phyloP scores from a whole-genome alignment of 345 rosid genomes.

The Pelargonium nanum region DNA sequence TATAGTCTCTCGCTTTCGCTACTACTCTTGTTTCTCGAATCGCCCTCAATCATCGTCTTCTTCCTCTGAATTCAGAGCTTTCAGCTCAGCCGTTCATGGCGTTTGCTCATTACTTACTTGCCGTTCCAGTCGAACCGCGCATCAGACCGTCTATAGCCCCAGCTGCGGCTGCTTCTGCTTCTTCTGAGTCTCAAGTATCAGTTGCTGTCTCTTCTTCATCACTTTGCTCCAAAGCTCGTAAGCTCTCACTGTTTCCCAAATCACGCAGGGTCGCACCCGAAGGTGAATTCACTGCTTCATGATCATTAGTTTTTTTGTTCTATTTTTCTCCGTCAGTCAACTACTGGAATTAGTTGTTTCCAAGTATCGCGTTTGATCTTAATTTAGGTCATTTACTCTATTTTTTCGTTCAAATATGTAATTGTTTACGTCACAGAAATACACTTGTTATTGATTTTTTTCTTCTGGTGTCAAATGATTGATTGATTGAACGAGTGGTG shows the following conservation, averaged over 20 bases:
- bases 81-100: slow-evolving; percentile 32
- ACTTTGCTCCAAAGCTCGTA: slow-evolving; percentile 22
- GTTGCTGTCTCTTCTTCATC: slow-evolving; percentile 17
- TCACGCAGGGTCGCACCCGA: slow-evolving; percentile 18
- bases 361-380: no score
- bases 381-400: no score
- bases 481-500: no score
- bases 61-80: neutral
- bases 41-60: neutral
- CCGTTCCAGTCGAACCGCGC: slow-evolving; percentile 32
- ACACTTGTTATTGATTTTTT: no score
- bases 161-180: slow-evolving; percentile 10
- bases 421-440: no score
- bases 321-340: no score
- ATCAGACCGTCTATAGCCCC: slow-evolving; percentile 17
- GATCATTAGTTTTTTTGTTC: no score
- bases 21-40: slow-evolving; percentile 4
- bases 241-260: slow-evolving; percentile 22
- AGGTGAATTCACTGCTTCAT: slow-evolving; percentile 19
- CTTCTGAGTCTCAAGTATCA: slow-evolving; percentile 10
- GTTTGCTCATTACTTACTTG: slow-evolving; percentile 38
- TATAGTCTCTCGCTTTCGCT: no score
- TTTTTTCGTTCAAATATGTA: no score
- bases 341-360: no score
- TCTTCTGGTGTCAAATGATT: no score